Base-by-base conservation (phyloP, 345 rosid genomes). In the Hevea brasiliensis region DNA sequence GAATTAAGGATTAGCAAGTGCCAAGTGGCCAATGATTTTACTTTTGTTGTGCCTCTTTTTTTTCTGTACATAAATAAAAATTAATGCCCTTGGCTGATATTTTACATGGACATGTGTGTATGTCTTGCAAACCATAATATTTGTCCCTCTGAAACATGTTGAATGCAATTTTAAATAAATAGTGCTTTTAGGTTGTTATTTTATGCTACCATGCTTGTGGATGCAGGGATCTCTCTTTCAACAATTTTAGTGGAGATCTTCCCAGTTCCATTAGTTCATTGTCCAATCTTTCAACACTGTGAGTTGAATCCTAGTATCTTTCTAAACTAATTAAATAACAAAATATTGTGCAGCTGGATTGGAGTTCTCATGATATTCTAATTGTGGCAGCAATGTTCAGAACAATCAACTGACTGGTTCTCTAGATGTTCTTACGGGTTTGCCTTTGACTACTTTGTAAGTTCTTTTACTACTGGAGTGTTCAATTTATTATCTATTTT, bases 181-280 rank as follows among this genome's bases (percentile, higher is more conserved):
- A 10, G 53, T 61, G 7, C 26, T 61, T 32, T 15, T 65, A 17
- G 74, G 65, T 14, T 58, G 20, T 72, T 74, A 4, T 45, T 21
- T 72, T 17, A 42, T 23, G 18, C 23, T 6, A 9, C 55, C 45
- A 35, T 80, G 48, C 51, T 70, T 67, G 13, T 48, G 60, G 32
- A 67, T 84, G 74, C 81, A 96, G 99, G 87, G 99, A 93, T 85
- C 80, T 96, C 50, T 96, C 99, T 75, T 92, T 84, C 84, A 96
- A 96, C 86, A 93, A 88, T 81, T 87, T 93, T 72, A 88, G 85
- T 73, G 99, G 98, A 26, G 88, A 93, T 84, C 91, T 96, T 84
- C 99, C 98, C 7, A 72, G 10, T 79, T 95, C 99, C 26, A 83
- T 96, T 60, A 84, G 89, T 73, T 83, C 88, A n/a, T 77, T 83